Base-by-base conservation (phyloP, 192 early-diverging fungal species). In the Coemansia sp. region DNA sequence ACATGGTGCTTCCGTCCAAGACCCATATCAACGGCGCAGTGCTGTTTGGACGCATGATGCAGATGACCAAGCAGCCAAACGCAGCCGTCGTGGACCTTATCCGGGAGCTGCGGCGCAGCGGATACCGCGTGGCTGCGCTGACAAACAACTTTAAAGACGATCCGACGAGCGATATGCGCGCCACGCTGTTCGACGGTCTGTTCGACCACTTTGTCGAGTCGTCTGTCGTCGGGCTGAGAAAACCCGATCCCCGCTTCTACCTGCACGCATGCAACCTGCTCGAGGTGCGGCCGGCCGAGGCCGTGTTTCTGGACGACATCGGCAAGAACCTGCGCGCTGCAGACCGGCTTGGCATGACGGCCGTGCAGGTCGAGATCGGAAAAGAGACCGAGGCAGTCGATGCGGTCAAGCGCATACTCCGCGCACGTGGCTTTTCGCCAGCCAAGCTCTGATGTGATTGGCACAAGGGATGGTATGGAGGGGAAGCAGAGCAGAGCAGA, bases 271-370 rank as follows among this genome's bases (percentile, higher is more conserved):
- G 91, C 77, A 78, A 90, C n/a, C 56, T 75, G 19, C 69, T 91
- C 14, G 84, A 84, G 10, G 84, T 95, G 22, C 25, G 74, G 16
- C 91, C 93, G 9, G 29, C 68, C 0, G 83, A 93, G 54, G 84
- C 70, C 5, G 83, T 93, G 34, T 93, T 95, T 64, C 61, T 95
- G 50, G 93, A 95, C 77, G 93, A 95, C 63, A 93, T 95, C 69
- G 87, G 85, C 19, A 74, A 61, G 74, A 93, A 93, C 50, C 63
- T 93, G 55, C 84, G 86, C 34, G 78, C 88, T 2, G 91, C 93
- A 0, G 74, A 84, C 34, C 66, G 77, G 1, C 74, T 93, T 5
- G 91, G 91, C 27, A 88, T 91, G 83, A 74, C 65, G 1, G 87
- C 88, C 1, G 86, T 95, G 19, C 83, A 85, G 84, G 78, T 81